Evolutionary conservation across 2,329 filamentous ascomycete species (phyloP).

Genomic region (Paecilomyces niveus): DNA sequence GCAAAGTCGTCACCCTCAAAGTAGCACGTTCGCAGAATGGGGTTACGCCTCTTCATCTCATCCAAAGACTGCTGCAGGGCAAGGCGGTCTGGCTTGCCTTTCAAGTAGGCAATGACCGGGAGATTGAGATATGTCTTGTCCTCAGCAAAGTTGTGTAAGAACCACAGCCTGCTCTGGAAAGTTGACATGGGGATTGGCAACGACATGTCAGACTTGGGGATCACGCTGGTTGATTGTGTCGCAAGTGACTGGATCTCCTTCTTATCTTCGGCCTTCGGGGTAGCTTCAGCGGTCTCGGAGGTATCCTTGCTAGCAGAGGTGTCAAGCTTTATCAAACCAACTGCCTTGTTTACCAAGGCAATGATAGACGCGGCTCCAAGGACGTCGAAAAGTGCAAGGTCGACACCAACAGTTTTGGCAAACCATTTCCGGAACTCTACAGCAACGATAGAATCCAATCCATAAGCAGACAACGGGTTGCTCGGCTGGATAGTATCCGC

Average conservation of each 20-base stretch:
- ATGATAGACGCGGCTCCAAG: constrained; percentile 15
- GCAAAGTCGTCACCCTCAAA: constrained; percentile 17
- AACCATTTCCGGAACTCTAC: constrained; percentile 19
- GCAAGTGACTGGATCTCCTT: neutral
- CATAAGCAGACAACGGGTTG: constrained; percentile 12
- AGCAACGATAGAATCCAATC: constrained; percentile 14
- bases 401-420: constrained; percentile 12
- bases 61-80: constrained; percentile 8
- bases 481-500: constrained; percentile 5
- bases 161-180: constrained; percentile 17
- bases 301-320: neutral
- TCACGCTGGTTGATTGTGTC: neutral
- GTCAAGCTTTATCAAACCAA: constrained; percentile 10
- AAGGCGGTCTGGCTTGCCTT: constrained; percentile 8
- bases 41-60: constrained; percentile 11
- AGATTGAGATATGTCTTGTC: constrained; percentile 16
- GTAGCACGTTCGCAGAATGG: constrained; percentile 13
- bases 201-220: neutral
- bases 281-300: neutral
- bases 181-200: constrained; percentile 15
- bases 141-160: constrained; percentile 15
- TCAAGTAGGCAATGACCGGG: constrained; percentile 9
- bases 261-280: neutral
- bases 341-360: constrained; percentile 13
- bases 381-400: constrained; percentile 18